Evolutionary conservation across 176 grass and related monocot species (phyloP), one percentile per base, ranked within the genome.

Genomic region (Oryza punctata): DNA sequence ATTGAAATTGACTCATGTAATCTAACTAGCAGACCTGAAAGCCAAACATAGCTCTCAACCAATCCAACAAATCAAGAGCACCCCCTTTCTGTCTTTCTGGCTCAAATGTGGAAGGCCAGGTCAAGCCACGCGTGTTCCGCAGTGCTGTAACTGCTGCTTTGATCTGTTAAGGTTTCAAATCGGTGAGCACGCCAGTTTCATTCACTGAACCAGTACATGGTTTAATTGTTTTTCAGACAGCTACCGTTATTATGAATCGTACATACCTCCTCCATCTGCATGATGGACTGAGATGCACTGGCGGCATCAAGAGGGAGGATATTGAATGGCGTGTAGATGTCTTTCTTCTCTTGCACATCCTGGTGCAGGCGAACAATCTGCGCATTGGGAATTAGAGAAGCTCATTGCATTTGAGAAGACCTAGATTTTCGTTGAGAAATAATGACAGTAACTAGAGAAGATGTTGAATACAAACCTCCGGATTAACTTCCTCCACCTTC

Each of bases 11-110:
- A 30, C 25, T 86, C 19, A 27, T 69, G 43, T 63, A 68, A 75
- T n/a, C n/a, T 67, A 61, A 67, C 40, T 46, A 82, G 76, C 79
- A 64, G 27, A 98, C 96, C 93, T 98, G 96, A 91, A 98, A 98
- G 35, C 96, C 96, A 90, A 98, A 98, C 93, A 95, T 95, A 70
- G 88, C 80, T 76, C 96, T 95, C 77, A 98, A 84, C 96, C 96
- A 98, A 88, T 98, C 96, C 33, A 98, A 77, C 85, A 95, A 78
- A 89, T 98, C 96, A 68, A 93, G 87, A 16, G 93, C 93, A 28
- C 85, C 88, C 33, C 90, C 79, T 35, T 95, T 98, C 78, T 98
- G 93, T 65, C 86, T 93, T 87, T 98, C 88, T 9, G 86, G 86
- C 73, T 98, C 90, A 3, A 93, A 92, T 30, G 88, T 61, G 76